Conservation (phyloP, 2,329 filamentous ascomycete species). For the Albophoma yamanashiensis region DNA sequence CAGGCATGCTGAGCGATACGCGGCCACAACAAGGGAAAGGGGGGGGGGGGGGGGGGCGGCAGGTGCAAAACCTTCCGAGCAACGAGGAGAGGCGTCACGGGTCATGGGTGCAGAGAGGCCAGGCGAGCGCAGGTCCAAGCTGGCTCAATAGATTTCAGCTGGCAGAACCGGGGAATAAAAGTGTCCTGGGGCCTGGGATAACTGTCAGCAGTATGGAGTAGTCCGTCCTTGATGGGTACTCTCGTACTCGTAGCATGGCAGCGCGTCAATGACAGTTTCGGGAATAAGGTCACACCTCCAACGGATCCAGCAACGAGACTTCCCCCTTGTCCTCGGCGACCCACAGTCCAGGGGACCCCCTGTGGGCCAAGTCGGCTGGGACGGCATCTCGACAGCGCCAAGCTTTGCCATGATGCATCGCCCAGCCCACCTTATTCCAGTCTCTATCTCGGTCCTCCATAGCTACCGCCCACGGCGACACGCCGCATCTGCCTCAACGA, state of each 20-base stretch:
- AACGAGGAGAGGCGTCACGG: not conserved
- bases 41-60: not conserved
- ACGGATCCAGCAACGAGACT: not conserved
- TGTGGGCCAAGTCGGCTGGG: slow-evolving; percentile 25
- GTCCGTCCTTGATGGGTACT: not conserved
- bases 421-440: not conserved
- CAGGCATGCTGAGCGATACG: not conserved
- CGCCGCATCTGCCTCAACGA: not conserved
- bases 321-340: not conserved
- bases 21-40: no score
- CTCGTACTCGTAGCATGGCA: not conserved
- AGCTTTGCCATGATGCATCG: slow-evolving; percentile 3
- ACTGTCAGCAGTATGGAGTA: not conserved
- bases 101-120: not conserved
- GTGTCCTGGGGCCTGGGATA: not conserved
- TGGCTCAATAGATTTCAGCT: not conserved
- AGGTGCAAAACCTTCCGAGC: not conserved
- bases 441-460: not conserved
- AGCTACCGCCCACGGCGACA: not conserved
- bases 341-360: slow-evolving; percentile 5
- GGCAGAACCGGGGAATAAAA: not conserved
- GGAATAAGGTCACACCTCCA: not conserved
- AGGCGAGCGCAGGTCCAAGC: not conserved
- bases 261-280: not conserved
- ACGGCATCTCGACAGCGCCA: slow-evolving; percentile 25